Conservation (phyloP, 441 rosid species). For the Dalechampia spathulata region DNA sequence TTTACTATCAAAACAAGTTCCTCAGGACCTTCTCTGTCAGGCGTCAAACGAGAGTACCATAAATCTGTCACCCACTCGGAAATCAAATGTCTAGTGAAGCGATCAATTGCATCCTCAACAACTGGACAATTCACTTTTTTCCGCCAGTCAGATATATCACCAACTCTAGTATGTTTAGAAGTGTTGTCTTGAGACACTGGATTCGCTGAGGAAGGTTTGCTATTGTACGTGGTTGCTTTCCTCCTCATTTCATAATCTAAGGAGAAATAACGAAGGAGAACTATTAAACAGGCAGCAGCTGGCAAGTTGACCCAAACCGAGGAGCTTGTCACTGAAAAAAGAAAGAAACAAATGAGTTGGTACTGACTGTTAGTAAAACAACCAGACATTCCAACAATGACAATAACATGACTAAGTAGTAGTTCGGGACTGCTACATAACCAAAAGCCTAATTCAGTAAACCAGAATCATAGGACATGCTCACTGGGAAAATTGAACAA, state of each 20-base stretch:
- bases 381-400: neutral
- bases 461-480: neutral
- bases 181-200: conserved; percentile 32
- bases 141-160: conserved; percentile 66
- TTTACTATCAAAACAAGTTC: conserved; percentile 70
- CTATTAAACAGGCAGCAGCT: conserved; percentile 78
- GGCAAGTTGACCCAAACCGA: conserved; percentile 96
- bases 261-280: conserved; percentile 78
- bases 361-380: conserved; percentile 12
- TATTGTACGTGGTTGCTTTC: conserved; percentile 63
- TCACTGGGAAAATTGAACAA: too few species aligned
- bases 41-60: conserved; percentile 89
- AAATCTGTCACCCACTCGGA: conserved; percentile 95
- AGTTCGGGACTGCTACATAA: too few species aligned
- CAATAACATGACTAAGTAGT: neutral
- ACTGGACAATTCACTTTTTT: conserved; percentile 86
- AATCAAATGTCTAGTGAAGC: conserved; percentile 69
- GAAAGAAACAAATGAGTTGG: conserved; percentile 15
- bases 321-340: conserved; percentile 84
- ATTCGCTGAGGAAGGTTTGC: conserved; percentile 37
- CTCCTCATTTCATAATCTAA: conserved; percentile 77
- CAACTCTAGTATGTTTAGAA: conserved; percentile 35
- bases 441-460: neutral
- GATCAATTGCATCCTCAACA: conserved; percentile 88
- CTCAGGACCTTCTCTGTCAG: conserved; percentile 90